These are phyloP conservation scores for Monosporascus ibericus DNA, from an alignment of 2,329 filamentous ascomycete species.

Conservation along the genomic window DNA sequence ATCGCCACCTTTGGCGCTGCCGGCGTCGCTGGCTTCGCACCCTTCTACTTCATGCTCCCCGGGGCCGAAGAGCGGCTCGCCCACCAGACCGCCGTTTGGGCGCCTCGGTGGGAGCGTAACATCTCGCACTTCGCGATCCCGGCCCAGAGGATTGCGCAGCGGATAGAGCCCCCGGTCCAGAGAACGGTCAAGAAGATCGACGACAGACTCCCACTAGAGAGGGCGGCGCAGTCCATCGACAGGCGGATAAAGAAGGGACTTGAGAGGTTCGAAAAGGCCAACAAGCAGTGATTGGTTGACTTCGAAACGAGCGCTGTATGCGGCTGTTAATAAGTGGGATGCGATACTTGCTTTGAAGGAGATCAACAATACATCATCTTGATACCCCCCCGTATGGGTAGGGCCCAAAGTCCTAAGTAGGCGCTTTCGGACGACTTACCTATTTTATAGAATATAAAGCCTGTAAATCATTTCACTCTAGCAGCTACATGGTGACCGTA, in stretches of 20 bases:
- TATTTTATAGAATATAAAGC: too few species aligned
- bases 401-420: too few species aligned
- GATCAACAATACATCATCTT: background rate
- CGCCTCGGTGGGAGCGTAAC: slow-evolving; percentile 54
- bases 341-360: background rate
- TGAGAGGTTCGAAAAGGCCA: slow-evolving; percentile 21
- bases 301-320: background rate
- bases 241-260: slow-evolving; percentile 41
- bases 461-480: too few species aligned
- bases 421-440: too few species aligned
- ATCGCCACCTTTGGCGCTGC: slow-evolving; percentile 48
- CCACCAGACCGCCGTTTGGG: slow-evolving; percentile 50
- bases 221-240: slow-evolving; percentile 42
- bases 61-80: slow-evolving; percentile 49
- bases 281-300: background rate
- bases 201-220: slow-evolving; percentile 42
- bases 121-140: slow-evolving; percentile 47
- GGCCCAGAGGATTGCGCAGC: slow-evolving; percentile 40
- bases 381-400: too few species aligned
- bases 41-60: slow-evolving; percentile 52
- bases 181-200: slow-evolving; percentile 40
- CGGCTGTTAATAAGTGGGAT: background rate
- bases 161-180: slow-evolving; percentile 42
- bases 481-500: too few species aligned
- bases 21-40: slow-evolving; percentile 47